Evolutionary conservation across 2,329 filamentous ascomycete species (phyloP).

Genomic region (Ophiostoma sp.): DNA sequence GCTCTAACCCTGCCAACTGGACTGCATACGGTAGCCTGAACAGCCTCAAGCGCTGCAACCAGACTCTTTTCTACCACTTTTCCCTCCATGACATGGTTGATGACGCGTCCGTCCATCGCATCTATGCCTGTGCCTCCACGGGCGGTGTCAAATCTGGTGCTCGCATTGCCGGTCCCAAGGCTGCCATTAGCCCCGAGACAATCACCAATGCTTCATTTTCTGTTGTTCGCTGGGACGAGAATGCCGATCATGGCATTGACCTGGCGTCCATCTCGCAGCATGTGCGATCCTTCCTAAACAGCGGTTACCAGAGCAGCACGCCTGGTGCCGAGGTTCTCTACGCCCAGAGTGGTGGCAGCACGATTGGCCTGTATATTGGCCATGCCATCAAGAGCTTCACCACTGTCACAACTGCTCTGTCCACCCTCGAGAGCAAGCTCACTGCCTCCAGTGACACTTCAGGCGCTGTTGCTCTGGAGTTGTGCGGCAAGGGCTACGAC

Average conservation of each 20-base stretch:
- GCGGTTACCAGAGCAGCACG: conserved; percentile 4
- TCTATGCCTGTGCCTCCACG: conserved; percentile 24
- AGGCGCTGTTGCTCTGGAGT: conserved; percentile 36
- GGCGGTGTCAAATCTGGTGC: conserved; percentile 30
- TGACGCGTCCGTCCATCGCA: conserved; percentile 16
- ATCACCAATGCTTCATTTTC: neutral
- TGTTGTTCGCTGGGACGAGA: neutral
- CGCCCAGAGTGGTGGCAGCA: conserved; percentile 31
- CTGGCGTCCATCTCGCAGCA: neutral
- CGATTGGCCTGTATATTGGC: conserved; percentile 38
- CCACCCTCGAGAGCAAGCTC: conserved; percentile 15
- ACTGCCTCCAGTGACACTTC: conserved; percentile 25
- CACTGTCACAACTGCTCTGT: neutral
- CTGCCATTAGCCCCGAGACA: neutral
- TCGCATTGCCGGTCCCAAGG: neutral
- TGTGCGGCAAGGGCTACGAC: conserved; percentile 33
- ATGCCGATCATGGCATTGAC: conserved; percentile 27
- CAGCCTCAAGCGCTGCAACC: conserved; percentile 17
- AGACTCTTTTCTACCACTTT: conserved; percentile 23
- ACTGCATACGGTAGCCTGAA: conserved; percentile 20
- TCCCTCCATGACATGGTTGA: conserved; percentile 22
- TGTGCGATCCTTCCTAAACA: neutral
- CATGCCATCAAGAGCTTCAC: conserved; percentile 27
- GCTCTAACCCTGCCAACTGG: conserved; percentile 22
- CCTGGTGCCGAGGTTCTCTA: conserved; percentile 30